Evolutionary conservation across 192 early-diverging fungal species (phyloP), one percentile per base, ranked within the genome.

Genomic region (Polychytrium aggregatum): DNA sequence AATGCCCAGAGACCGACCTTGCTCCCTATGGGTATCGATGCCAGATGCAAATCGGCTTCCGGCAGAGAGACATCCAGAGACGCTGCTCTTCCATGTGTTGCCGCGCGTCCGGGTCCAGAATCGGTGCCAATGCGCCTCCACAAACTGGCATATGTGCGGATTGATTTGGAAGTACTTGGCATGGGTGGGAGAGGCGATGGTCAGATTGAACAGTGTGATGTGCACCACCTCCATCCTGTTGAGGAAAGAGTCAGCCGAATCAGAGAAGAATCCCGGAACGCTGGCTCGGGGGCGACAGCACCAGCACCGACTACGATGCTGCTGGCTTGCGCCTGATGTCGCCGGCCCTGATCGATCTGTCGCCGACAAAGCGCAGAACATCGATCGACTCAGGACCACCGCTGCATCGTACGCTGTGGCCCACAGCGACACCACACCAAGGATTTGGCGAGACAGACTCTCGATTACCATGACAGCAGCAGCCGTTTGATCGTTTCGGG

Each of bases 31-130:
- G n/a, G n/a, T n/a, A n/a, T n/a, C n/a, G n/a, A 46, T 58, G 37
- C 68, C 60, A 22, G 56, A 41, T 6, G 60, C 8, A 55, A 60
- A 61, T 37, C 50, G 50, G 47, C 64, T 61, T 3, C 70, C 65
- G 4, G 74, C 75, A 26, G 74, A 76, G 26, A 82, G 57, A 22
- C 72, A 74, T 24, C 66, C 67, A 18, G 70, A 71, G 6, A 76
- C 74, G 51, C 62, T 71, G 64, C 76, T 79, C 46, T 70, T 65
- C 82, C 82, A 85, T 2, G 72, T 82, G 42, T 60, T 59, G 25
- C 70, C 68, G 0, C 75, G 60, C 41, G 60, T 39, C 60, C 82
- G 82, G 28, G 68, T 55, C 83, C 83, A 85, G 52, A 85, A 77
- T 37, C 68, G 60, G 10, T 57, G 46, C 83, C 83, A 85, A 60